Evolutionary conservation across 2,329 filamentous ascomycete species (phyloP).

Genomic region (Sporothrix variecibatus): DNA sequence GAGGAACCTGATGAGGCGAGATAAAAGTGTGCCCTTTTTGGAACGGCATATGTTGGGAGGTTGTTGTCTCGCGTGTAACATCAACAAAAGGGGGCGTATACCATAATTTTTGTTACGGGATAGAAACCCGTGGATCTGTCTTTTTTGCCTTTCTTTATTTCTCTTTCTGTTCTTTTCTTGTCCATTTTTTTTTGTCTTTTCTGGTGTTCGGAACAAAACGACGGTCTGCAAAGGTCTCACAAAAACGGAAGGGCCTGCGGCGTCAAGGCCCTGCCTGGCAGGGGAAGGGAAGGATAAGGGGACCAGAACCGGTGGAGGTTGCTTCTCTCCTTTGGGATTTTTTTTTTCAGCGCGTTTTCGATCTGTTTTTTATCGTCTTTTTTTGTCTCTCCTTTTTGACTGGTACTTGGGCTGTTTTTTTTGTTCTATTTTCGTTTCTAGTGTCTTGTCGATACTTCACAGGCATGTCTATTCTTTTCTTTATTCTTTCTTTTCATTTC

Average conservation of each 20-base stretch:
- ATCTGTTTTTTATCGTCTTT: neutral
- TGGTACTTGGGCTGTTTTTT: neutral
- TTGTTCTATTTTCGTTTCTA: neutral
- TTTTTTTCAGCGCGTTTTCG: neutral
- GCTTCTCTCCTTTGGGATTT: neutral
- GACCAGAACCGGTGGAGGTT: neutral
- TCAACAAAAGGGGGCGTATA: constrained; percentile 13
- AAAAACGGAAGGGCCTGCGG: constrained; percentile 20
- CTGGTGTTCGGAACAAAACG: constrained; percentile 20
- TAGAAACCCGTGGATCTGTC: neutral
- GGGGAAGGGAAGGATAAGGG: neutral
- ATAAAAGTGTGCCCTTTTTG: neutral
- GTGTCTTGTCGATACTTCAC: neutral
- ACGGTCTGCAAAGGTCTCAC: constrained; percentile 18
- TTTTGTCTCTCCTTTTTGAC: neutral
- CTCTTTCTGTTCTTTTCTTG: neutral
- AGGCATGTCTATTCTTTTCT: neutral
- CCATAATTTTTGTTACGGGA: constrained; percentile 4
- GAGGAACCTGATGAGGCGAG: neutral
- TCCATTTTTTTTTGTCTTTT: neutral
- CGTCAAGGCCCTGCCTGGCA: constrained; percentile 11
- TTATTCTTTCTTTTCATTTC: neutral
- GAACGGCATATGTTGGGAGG: neutral
- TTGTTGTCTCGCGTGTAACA: constrained; percentile 3
- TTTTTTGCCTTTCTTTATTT: neutral